A percentile compares a stretch with the other conserved stretches of the same genome.
Evolutionary conservation across 2,329 filamentous ascomycete genomes (phyloP).

Genomic region (Leptodontidium sp.): DNA sequence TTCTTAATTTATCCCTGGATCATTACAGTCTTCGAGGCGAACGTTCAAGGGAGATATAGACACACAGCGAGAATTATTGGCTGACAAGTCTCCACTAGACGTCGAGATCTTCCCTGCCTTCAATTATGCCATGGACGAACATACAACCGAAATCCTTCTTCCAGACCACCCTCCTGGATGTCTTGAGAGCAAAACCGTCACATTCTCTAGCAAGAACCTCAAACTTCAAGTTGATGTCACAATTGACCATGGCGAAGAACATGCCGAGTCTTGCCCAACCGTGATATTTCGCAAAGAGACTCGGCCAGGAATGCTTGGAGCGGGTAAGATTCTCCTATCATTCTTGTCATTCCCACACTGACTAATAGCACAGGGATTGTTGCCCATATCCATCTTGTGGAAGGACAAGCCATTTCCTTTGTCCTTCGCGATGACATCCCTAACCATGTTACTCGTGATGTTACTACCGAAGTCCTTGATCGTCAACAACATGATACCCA

Average conservation of each 20-base stretch:
- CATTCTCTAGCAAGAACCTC: slow-evolving; percentile 65
- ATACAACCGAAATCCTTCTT: slow-evolving; percentile 65
- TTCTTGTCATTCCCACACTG: neutral
- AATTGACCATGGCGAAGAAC: slow-evolving; percentile 65
- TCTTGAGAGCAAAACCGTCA: slow-evolving; percentile 64
- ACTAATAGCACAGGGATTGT: slow-evolving; percentile 54
- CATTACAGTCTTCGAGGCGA: too few species aligned
- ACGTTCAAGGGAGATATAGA: too few species aligned
- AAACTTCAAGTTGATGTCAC: slow-evolving; percentile 74
- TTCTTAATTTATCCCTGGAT: too few species aligned
- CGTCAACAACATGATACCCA: slow-evolving; percentile 74
- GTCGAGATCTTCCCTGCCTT: slow-evolving; percentile 78
- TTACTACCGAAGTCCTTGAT: slow-evolving; percentile 66
- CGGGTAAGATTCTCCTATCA: slow-evolving; percentile 49
- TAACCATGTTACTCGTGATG: slow-evolving; percentile 63
- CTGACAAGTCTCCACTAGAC: slow-evolving; percentile 50
- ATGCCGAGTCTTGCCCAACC: slow-evolving; percentile 56
- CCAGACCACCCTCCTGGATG: slow-evolving; percentile 51
- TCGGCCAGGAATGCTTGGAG: slow-evolving; percentile 61
- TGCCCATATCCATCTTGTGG: slow-evolving; percentile 64
- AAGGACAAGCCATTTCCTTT: slow-evolving; percentile 75
- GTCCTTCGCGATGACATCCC: slow-evolving; percentile 70
- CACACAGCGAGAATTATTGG: neutral
- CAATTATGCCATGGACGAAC: slow-evolving; percentile 70
- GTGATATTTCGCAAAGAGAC: slow-evolving; percentile 64